Base-by-base conservation (phyloP, 2,329 filamentous ascomycete species). In the Pezicula rhizophila region DNA sequence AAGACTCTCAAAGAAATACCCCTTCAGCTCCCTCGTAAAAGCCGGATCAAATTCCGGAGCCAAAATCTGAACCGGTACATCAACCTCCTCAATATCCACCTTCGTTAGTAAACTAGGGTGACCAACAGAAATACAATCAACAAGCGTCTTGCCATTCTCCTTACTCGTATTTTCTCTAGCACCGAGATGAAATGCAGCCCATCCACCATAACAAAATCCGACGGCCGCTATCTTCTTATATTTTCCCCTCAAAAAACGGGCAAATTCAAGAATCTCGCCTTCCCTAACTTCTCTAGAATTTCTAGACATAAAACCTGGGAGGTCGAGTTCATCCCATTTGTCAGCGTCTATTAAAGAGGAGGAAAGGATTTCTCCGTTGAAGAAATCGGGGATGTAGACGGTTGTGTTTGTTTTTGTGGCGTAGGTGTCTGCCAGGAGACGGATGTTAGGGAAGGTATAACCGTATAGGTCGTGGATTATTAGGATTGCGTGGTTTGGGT, bases 61-160 rank as follows among this genome's bases (percentile, higher is more conserved):
- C 6, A 80, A 56, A 5, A 78, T 61, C 62, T 79, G 76, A n/a
- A 72, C 64, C 0, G 76, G 75, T 0, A 77, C 75, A 1, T 43
- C 62, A 1, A 77, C 57, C 0, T 58, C 64, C 12, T 73, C 66
- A 15, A 80, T 69, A 48, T 80, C 77, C 15, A 61, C 54, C 49
- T 70, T 66, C 0, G 63, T 69, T 18, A 77, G 48, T 37, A 68
- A 53, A 0, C 66, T 68, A 8, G 57, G 57, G 45, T 59, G 57
- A 6, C 43, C 57, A 7, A 42, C 33, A 4, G 52, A 37, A 12
- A 59, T 53, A 39, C 53, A 57, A 35, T 59, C 55, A 2, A 59
- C 45, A 7, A 59, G 50, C 72, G 76, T 56, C 78, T 23, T 23
- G 3, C 5, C 5, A 3, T 23, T 23, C 5, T 23, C 5, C 20